Evolutionary conservation across 176 grass and related monocot genomes (phyloP).

Genomic region (Dendrocalamus sinicus): DNA sequence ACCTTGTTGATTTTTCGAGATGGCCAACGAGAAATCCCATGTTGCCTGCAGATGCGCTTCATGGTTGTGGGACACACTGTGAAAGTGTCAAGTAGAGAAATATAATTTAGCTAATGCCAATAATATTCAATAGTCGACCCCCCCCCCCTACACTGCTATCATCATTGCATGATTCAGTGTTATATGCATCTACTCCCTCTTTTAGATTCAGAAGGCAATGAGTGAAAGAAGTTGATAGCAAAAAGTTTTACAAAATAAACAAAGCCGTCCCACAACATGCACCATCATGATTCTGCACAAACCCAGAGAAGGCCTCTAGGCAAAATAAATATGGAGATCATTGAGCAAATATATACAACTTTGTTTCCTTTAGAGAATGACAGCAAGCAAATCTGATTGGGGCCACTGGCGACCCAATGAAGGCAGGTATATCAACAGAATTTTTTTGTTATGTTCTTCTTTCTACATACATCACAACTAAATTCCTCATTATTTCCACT

Average conservation of each 20-base stretch:
- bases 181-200: not conserved
- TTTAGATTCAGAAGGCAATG: not conserved
- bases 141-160: not conserved
- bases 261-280: not conserved
- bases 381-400: not conserved
- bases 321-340: not conserved
- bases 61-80: slow-evolving; percentile 97
- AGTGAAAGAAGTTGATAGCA: not conserved
- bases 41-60: slow-evolving; percentile 98
- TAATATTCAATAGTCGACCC: not conserved
- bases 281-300: not conserved
- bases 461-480: slow-evolving; percentile 1
- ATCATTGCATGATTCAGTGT: not conserved
- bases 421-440: slow-evolving; percentile 12
- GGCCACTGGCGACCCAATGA: not conserved
- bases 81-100: slow-evolving; percentile 53
- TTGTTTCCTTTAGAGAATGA: not conserved
- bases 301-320: not conserved
- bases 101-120: slow-evolving; percentile 29
- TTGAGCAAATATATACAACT: not conserved
- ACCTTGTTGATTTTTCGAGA: slow-evolving; percentile 99
- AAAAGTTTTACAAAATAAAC: not conserved
- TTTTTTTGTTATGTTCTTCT: not conserved
- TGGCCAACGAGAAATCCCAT: slow-evolving; percentile 92
- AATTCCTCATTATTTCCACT: not conserved